phyloP scores from a whole-genome alignment of 140 eudicot genomes.

The Erigeron philadelphicus region DNA sequence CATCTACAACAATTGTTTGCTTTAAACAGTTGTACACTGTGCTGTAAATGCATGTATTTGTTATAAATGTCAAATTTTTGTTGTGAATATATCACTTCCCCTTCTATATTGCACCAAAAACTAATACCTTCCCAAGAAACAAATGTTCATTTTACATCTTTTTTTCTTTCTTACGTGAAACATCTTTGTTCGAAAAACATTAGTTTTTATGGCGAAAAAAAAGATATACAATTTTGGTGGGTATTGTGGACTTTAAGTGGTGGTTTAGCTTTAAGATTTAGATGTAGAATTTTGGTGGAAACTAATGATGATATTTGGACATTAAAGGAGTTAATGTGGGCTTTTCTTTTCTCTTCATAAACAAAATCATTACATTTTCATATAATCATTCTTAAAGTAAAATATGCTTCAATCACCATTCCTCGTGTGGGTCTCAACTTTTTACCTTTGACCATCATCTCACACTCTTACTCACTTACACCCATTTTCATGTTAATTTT shows the following conservation, averaged over 20 bases:
- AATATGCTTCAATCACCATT: conserved; percentile 39
- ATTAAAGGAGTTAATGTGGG: conserved; percentile 37
- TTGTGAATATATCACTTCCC: too few relatives aligned
- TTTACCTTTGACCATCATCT: conserved; percentile 38
- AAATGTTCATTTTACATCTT: too few relatives aligned
- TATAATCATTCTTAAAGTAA: conserved; percentile 36
- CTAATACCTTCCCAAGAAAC: too few relatives aligned
- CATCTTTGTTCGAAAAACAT: too few relatives aligned
- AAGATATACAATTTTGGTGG: conserved; percentile 7
- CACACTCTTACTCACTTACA: background rate
- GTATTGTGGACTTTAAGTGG: conserved; percentile 34
- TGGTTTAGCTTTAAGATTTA: conserved; percentile 37
- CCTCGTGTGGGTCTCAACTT: conserved; percentile 47
- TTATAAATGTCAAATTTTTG: too few relatives aligned
- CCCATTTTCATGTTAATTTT: background rate
- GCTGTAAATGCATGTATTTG: too few relatives aligned
- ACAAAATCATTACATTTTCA: conserved; percentile 38
- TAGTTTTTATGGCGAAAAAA: conserved; percentile 7
- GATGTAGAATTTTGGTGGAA: conserved; percentile 33
- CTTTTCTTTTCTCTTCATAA: conserved; percentile 28
- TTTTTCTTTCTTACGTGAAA: too few relatives aligned
- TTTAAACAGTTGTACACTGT: too few relatives aligned
- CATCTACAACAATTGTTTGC: too few relatives aligned
- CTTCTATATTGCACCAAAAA: too few relatives aligned
- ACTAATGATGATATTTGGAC: conserved; percentile 31